Evolutionary conservation across 208 protist genomes (phyloP), one percentile per base, ranked within the genome.

Genomic region (Leishmania aethiopica): DNA sequence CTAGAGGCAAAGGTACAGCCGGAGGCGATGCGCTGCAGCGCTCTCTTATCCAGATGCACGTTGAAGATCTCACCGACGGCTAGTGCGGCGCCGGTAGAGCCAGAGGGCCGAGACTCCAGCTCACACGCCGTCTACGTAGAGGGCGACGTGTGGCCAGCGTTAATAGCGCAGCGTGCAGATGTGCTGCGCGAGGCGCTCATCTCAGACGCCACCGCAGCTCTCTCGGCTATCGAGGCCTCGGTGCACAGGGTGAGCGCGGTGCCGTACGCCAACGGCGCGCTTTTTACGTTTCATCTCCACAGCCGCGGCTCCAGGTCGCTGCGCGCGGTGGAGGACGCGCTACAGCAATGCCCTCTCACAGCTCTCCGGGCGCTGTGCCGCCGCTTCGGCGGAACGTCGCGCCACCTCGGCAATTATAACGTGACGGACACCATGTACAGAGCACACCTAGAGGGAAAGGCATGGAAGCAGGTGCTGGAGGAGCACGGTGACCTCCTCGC

Each of bases 231-330:
- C 2, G 42, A 22, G 35, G 77, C 62, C 0, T 37, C 51, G 6
- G 71, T 84, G 59, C 70, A 70, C 32, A 3, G 49, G 25, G 37
- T 78, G 19, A 75, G n/a, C 8, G n/a, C 11, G 49, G 47, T 62
- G 17, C 5, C 59, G 11, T 47, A 75, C 22, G 51, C 5, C 37
- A 15, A 69, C 28, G 79, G 71, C 19, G 35, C 53, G 1, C 8
- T 81, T 2, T 25, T 84, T 28, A 77, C 70, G 2, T 84, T 81
- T 70, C 51, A 79, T n/a, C 32, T 87, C 62, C 79, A 55, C 28
- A 42, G 64, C 45, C n/a, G 2, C 59, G 37, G 42, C 35, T 1
- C 47, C 3, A 32, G 10, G 11, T 15, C 57, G n/a, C 47, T 70
- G 22, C 28, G 51, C n/a, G 75, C 25, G 0, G 75, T 72, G 8